Percentiles rank a stretch among this genome's conserved stretches.
phyloP scores from a whole-genome alignment of 805 yeast genomes.

The Cyberlindnera samutprakarnensis region DNA sequence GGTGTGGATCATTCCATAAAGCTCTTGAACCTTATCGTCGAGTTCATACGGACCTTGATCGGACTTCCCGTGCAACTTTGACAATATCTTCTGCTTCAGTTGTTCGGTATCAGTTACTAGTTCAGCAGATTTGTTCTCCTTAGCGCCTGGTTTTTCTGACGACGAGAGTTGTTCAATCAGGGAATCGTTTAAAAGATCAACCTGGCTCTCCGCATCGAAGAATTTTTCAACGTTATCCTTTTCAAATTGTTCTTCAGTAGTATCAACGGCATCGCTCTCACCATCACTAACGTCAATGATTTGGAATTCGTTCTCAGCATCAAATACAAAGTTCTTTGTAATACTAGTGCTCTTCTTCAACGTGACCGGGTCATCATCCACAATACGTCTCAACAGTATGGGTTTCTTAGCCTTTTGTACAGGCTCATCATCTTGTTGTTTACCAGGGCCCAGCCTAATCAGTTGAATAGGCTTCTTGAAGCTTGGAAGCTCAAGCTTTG shows the following conservation, averaged over 20 bases:
- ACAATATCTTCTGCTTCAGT: slow-evolving; percentile 2
- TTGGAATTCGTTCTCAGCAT: no score
- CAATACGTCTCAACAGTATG: not conserved
- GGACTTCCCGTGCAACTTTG: slow-evolving; percentile 8
- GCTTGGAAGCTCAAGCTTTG: no score
- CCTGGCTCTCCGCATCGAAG: not conserved
- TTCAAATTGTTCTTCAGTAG: no score
- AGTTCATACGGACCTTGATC: slow-evolving; percentile 25
- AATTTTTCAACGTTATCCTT: no score
- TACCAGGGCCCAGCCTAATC: not conserved
- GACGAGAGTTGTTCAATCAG: not conserved
- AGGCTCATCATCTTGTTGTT: no score
- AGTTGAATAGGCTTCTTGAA: not conserved
- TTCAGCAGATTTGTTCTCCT: not conserved
- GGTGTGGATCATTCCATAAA: slow-evolving; percentile 51
- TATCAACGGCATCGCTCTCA: not conserved
- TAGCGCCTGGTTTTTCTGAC: not conserved
- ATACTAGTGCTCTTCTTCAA: not conserved
- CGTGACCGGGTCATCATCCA: not conserved
- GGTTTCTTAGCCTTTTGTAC: no score
- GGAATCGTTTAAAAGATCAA: no score
- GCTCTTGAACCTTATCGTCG: slow-evolving; percentile 34
- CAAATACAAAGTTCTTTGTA: no score
- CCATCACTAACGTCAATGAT: not conserved
- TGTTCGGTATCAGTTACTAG: no score